phyloP scores from a whole-genome alignment of 164 flowering plant genomes.

The Umbilicus rupestris region DNA sequence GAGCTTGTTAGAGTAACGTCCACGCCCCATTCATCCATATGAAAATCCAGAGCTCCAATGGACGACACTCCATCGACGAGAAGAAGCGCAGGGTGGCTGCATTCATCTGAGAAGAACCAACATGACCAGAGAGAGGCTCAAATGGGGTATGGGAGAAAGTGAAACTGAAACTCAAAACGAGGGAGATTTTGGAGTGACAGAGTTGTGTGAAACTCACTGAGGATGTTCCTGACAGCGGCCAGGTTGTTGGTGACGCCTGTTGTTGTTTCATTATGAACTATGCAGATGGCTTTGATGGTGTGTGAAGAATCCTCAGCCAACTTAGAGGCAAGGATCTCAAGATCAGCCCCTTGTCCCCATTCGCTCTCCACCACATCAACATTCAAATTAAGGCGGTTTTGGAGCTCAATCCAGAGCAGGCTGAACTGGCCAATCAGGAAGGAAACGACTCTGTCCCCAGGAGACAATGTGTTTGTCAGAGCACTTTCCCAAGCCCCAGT shows the following conservation, averaged over 20 bases:
- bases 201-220: constrained; percentile 34
- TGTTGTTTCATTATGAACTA: constrained; percentile 92
- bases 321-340: constrained; percentile 66
- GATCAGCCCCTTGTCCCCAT: constrained; percentile 91
- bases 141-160: no score
- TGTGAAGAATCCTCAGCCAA: constrained; percentile 66
- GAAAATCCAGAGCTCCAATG: constrained; percentile 93
- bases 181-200: no score
- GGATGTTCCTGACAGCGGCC: constrained; percentile 63
- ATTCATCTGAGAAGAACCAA: constrained; percentile 42
- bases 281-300: constrained; percentile 87
- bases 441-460: constrained; percentile 74
- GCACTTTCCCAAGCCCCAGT: constrained; percentile 99
- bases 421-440: constrained; percentile 95
- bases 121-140: no score
- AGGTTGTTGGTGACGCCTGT: constrained; percentile 95
- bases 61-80: constrained; percentile 98
- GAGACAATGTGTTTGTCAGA: constrained; percentile 85
- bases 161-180: background rate
- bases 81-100: constrained; percentile 79
- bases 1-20: constrained; percentile 98
- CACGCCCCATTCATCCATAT: constrained; percentile 98
- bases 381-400: constrained; percentile 69
- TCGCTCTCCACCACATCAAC: constrained; percentile 94
- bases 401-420: constrained; percentile 94